Base-by-base conservation (phyloP, 306 rosid genomes). In the Trifolium dubium region DNA sequence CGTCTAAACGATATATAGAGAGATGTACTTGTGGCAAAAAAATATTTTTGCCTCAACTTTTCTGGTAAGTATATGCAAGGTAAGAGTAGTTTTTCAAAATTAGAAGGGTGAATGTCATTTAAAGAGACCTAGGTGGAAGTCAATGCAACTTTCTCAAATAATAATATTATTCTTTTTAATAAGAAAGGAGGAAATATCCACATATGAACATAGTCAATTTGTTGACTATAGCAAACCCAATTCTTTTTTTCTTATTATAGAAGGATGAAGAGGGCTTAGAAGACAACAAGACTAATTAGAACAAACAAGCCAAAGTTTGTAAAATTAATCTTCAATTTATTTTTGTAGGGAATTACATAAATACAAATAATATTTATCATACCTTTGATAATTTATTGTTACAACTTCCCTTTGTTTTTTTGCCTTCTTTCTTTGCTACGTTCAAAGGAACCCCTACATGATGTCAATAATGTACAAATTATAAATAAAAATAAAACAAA, bases 361-460 rank as follows among this genome's bases (percentile, higher is more conserved):
- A 28, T 41, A 28, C 54, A 41, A 5, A 44, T 29, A 67, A 29
- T 23, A 23, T 23, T 69, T 44, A 15, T 15, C 76, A 32, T 72
- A 83, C 84, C 87, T 76, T 47, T 65, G 17, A 34, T 65, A 10
- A 12, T 31, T 55, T 28, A 63, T 34, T 4, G 40, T 14, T 64
- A 40, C 72, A 39, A 80, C 68, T 47, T 55, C 60, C 72, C 80
- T 30, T 32, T 68, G 10, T 32, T 41, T 43, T 44, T 41, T 32
- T 53, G 17, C 67, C 41, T 69, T 40, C 37, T 63, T 39, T 62
- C 0, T 56, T 2, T 49, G 64, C 37, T 9, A 11, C 85, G 85
- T 41, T 77, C 18, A 66, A 80, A 84, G 51, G 87, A 84, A 23
- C 83, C 75, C 6, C 87, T 84, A 44, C 80, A 73, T 59, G 4